These are phyloP conservation scores for Apiotrichum veenhuisii DNA, from an alignment of 1,284 basidiomycete genomes.

Conservation along the genomic window DNA sequence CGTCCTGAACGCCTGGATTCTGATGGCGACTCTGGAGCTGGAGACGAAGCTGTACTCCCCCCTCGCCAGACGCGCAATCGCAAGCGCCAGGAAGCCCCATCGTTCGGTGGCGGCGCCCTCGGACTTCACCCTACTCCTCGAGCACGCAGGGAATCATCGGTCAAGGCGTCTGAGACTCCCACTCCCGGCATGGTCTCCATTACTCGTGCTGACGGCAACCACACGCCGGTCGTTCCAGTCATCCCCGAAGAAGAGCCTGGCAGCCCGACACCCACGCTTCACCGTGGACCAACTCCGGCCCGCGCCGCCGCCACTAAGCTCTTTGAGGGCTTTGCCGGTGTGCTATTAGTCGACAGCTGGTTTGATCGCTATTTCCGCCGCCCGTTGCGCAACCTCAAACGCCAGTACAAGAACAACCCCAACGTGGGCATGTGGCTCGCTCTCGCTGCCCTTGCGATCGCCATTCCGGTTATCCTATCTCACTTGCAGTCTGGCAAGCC, in stretches of 20 bases:
- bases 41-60: neutral
- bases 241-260: neutral
- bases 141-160: neutral
- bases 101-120: neutral
- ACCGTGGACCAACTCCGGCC: neutral
- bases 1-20: neutral
- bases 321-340: neutral
- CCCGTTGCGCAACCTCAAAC: neutral
- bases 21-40: conserved; percentile 1
- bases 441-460: neutral
- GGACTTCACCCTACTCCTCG: neutral
- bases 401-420: neutral
- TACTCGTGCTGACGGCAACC: neutral
- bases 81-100: neutral
- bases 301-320: neutral
- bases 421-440: neutral
- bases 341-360: neutral
- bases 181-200: neutral
- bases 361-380: neutral
- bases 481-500: neutral
- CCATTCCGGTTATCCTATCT: neutral
- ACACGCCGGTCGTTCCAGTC: neutral
- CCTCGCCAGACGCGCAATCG: neutral
- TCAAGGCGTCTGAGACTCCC: neutral
- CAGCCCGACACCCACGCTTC: neutral